Base-by-base conservation (phyloP, 2,329 filamentous ascomycete genomes). In the Fusarium acutatum region DNA sequence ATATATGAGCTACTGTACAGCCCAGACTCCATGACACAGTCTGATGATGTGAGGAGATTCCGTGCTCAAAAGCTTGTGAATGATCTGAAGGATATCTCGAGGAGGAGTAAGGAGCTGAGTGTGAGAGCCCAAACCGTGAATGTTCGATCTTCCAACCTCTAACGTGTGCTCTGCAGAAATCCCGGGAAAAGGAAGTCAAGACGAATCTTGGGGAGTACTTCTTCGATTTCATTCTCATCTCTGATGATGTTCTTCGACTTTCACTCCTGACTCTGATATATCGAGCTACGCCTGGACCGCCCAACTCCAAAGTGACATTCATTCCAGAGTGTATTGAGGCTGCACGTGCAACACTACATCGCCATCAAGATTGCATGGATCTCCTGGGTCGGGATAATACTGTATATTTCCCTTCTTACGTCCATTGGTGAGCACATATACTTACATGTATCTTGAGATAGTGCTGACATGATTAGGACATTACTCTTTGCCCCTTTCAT, bases 1-100 rank as follows among this genome's bases (percentile, higher is more conserved):
- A 86, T 90, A 32, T 90, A 90, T 66, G 85, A 89, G 74, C 81
- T 85, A 7, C 78, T 90, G 5, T 90, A 90, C 73, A 83, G 82
- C 34, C 82, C 83, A 4, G 83, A 81, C 9, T 82, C 84, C 0
- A 79, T 84, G 22, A 76, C 79, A 3, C 80, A 84, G 64, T 71
- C 80, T 1, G 79, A 80, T 14, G 60, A 77, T 13, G 72, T 80
- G 17, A 79, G 84, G 13, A 74, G 77, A 14, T 78, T 78, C 24
- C 80, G 83, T 60, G 84, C 80, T 24, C 75, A 67, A 47, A 69
- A 67, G 35, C 75, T 83, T 13, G 78, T 77, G 10, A 74, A 72
- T 26, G 82, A 82, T 56, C 75, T 80, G 60, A 76, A 78, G 32
- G 79, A 76, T 10, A 79, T 83, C 17, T 69, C 67, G 18, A 59